Conservation (phyloP, 192 early-diverging fungal genomes). For the Podila minutissima region DNA sequence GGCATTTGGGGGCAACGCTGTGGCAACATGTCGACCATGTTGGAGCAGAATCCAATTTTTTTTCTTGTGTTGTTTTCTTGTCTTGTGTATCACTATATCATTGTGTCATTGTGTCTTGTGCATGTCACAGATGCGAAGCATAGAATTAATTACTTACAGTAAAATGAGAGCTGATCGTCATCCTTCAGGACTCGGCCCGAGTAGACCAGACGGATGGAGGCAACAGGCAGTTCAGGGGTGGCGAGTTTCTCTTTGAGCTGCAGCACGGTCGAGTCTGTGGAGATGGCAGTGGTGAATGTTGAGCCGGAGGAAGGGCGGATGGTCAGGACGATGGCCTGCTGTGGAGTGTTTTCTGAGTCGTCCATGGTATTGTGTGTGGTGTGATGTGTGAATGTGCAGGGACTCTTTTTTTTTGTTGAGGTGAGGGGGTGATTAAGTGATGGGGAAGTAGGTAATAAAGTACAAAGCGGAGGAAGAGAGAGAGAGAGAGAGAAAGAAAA, state of each 20-base stretch:
- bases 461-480: background rate
- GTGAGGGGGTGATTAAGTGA: background rate
- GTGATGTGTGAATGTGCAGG: background rate
- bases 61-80: too few species aligned
- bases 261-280: constrained; percentile 66
- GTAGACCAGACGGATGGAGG: constrained; percentile 87
- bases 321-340: constrained; percentile 57
- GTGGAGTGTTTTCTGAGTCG: constrained; percentile 24
- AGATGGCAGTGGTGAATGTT: constrained; percentile 59
- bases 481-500: background rate
- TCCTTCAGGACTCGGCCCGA: constrained; percentile 95
- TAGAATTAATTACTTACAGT: constrained; percentile 61
- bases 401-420: background rate
- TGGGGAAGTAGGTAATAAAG: background rate
- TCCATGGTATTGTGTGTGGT: constrained; percentile 13
- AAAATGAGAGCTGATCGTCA: constrained; percentile 73
- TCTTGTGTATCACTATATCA: too few species aligned
- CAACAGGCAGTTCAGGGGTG: constrained; percentile 60
- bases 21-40: too few species aligned
- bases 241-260: constrained; percentile 81
- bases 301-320: constrained; percentile 62
- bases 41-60: too few species aligned
- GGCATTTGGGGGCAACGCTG: too few species aligned
- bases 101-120: too few species aligned
- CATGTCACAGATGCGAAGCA: background rate